These are phyloP conservation scores for Aspergillus hancockii DNA, from an alignment of 495 filamentous ascomycete species.

Conservation along the genomic window DNA sequence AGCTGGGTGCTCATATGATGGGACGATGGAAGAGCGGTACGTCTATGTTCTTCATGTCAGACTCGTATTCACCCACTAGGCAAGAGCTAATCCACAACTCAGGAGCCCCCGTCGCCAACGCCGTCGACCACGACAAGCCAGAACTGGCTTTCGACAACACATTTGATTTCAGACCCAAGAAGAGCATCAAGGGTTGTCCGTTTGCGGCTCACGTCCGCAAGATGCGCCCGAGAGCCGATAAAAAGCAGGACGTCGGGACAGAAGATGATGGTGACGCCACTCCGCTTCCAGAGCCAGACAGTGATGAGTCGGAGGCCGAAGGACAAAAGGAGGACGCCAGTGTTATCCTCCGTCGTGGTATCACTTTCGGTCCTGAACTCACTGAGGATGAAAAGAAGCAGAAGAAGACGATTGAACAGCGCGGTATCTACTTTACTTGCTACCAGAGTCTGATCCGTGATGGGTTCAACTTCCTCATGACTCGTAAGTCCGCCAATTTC, in stretches of 20 bases:
- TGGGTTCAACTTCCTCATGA: conserved; percentile 37
- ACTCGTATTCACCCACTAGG: not conserved
- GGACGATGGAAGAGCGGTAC: conserved; percentile 41
- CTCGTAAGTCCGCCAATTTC: conserved; percentile 28
- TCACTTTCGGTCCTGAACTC: conserved; percentile 29
- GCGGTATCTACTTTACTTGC: conserved; percentile 41
- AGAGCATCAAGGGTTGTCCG: conserved; percentile 26
- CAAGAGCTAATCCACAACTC: conserved; percentile 10
- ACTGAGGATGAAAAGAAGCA: conserved; percentile 28
- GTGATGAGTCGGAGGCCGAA: not conserved
- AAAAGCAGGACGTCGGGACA: conserved; percentile 2
- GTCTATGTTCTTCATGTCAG: not conserved
- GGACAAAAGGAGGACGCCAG: conserved; percentile 18
- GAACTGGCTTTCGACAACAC: conserved; percentile 23
- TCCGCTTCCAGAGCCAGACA: conserved; percentile 7
- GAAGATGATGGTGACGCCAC: conserved; percentile 1
- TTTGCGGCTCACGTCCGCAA: conserved; percentile 42
- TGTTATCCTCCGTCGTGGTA: conserved; percentile 33
- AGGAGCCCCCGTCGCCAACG: not conserved
- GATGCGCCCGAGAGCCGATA: conserved; percentile 30
- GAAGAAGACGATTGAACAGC: conserved; percentile 23
- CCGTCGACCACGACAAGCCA: conserved; percentile 7
- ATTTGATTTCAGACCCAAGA: conserved; percentile 27
- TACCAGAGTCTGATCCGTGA: conserved; percentile 42
- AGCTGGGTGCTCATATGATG: conserved; percentile 36